These are phyloP conservation scores for Prunus persica DNA, from an alignment of 306 rosid genomes.

Conservation along the genomic window Prunus_persica_NCBIv2 NC_034012.1:7139501-7140000, in stretches of 20 bases:
- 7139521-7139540: conserved; percentile 75
- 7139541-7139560: conserved; percentile 85
- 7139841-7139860: conserved; percentile 91
- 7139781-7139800: conserved; percentile 87
- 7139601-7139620: conserved; percentile 94
- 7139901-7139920: conserved; percentile 70
- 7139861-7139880: conserved; percentile 85
- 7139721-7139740: conserved; percentile 91
- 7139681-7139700: conserved; percentile 83
- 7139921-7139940: conserved; percentile 82
- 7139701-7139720: conserved; percentile 87
- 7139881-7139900: conserved; percentile 83
- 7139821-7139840: conserved; percentile 81
- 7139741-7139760: conserved; percentile 87
- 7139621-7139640: conserved; percentile 72
- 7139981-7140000: conserved; percentile 84
- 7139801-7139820: conserved; percentile 93
- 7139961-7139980: conserved; percentile 97
- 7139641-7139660: conserved; percentile 95
- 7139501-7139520: conserved; percentile 97
- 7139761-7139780: conserved; percentile 94
- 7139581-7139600: conserved; percentile 73
- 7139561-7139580: conserved; percentile 62
- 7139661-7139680: conserved; percentile 91
- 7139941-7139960: conserved; percentile 74